phyloP scores from a whole-genome alignment of 805 yeast species.

The Candida ortonii region DNA sequence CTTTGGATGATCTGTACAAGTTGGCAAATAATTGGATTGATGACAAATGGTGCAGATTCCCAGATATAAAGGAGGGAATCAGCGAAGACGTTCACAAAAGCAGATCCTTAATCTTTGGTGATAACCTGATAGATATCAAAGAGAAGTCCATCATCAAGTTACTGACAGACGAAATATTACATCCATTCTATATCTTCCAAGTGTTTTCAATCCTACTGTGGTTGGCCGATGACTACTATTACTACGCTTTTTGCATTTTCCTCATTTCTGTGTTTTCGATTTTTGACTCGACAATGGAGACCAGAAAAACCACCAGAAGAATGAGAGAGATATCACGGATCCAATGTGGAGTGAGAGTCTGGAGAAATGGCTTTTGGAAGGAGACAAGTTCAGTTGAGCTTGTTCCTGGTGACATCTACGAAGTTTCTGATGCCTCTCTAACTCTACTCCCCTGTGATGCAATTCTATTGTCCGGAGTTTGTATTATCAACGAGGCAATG shows the following conservation, averaged over 20 bases:
- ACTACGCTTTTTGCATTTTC: conserved; percentile 91
- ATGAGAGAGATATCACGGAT: conserved; percentile 71
- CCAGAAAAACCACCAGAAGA: conserved; percentile 68
- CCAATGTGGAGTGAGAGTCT: conserved; percentile 80
- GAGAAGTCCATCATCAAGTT: conserved; percentile 67
- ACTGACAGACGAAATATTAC: conserved; percentile 81
- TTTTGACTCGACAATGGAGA: conserved; percentile 79
- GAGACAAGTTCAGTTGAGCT: conserved; percentile 71
- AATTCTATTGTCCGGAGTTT: conserved; percentile 81
- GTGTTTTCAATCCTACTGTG: conserved; percentile 87
- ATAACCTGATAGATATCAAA: conserved; percentile 69
- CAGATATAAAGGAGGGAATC: conserved; percentile 62
- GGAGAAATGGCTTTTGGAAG: conserved; percentile 92
- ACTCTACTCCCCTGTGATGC: conserved; percentile 84
- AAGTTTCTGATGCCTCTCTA: conserved; percentile 82
- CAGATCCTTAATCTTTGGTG: conserved; percentile 71
- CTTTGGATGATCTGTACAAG: conserved; percentile 79
- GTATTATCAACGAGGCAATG: conserved; percentile 97
- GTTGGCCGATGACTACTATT: conserved; percentile 89
- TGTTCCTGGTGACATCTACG: conserved; percentile 96
- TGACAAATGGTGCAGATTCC: conserved; percentile 64
- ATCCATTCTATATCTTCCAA: conserved; percentile 95
- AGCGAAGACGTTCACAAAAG: conserved; percentile 66
- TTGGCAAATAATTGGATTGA: conserved; percentile 89
- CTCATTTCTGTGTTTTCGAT: conserved; percentile 81